Percentiles rank a stretch among this genome's conserved stretches.
These are phyloP conservation scores for Persicaria maculosa DNA, from an alignment of 148 eudicot genomes.

Conservation along the genomic window DNA sequence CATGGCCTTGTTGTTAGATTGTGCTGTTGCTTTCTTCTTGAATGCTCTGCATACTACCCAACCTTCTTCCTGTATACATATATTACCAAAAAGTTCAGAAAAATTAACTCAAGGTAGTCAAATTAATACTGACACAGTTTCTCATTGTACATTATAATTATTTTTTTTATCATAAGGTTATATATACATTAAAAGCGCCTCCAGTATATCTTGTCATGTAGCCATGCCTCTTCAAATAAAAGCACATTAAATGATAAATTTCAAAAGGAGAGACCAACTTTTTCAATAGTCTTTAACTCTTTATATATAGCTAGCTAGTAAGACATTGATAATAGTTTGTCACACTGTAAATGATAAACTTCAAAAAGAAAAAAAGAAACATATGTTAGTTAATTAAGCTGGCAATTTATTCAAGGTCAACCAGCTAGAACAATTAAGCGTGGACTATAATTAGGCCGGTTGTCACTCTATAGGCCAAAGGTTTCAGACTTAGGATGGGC, in stretches of 20 bases:
- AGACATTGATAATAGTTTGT: no score
- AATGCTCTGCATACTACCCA: constrained; percentile 52
- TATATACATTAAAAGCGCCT: no score
- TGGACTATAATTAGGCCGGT: neutral
- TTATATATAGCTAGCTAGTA: no score
- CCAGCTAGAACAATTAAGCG: neutral
- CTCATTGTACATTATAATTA: no score
- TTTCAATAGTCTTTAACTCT: no score
- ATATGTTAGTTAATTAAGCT: neutral
- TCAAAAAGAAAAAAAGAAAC: neutral
- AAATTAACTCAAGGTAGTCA: neutral
- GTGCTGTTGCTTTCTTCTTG: constrained; percentile 34
- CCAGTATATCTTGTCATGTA: no score
- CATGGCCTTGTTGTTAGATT: constrained; percentile 25
- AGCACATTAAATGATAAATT: no score
- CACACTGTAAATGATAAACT: no score
- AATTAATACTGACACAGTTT: no score
- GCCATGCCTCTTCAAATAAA: no score
- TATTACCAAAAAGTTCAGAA: neutral
- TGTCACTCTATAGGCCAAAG: neutral
- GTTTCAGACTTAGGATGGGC: neutral
- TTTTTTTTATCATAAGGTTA: no score
- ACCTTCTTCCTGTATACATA: constrained; percentile 34
- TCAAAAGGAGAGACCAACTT: no score
- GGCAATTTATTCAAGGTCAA: neutral